phyloP scores from a whole-genome alignment of 1,284 basidiomycete genomes.

The Papiliotrema fonsecae region DNA sequence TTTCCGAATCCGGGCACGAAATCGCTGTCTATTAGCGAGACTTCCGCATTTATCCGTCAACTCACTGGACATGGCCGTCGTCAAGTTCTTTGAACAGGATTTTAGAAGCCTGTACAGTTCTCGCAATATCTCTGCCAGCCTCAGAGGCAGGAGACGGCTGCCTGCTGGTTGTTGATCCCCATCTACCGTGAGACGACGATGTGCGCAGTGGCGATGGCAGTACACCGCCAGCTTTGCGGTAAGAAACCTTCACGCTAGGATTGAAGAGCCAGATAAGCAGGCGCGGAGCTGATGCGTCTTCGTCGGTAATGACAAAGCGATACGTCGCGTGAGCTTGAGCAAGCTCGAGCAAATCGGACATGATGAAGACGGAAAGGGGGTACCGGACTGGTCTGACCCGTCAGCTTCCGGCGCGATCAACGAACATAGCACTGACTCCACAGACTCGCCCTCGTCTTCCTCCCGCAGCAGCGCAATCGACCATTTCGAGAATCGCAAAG shows the following conservation, averaged over 20 bases:
- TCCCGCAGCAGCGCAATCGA: constrained; percentile 67
- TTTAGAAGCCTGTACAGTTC: constrained; percentile 19
- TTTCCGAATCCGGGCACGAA: constrained; percentile 21
- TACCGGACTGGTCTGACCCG: constrained; percentile 56
- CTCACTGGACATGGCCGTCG: neutral
- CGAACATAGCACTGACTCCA: constrained; percentile 17
- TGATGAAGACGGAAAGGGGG: constrained; percentile 74
- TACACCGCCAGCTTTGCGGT: constrained; percentile 37
- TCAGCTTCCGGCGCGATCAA: neutral
- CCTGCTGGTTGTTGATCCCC: neutral
- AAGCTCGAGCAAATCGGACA: constrained; percentile 80
- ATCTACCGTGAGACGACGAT: neutral
- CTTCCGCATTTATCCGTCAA: neutral
- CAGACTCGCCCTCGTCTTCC: constrained; percentile 49
- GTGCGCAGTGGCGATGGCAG: neutral
- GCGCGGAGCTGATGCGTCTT: neutral
- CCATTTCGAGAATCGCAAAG: constrained; percentile 66
- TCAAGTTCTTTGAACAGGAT: constrained; percentile 34
- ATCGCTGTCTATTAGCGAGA: neutral
- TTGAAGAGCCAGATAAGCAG: constrained; percentile 80
- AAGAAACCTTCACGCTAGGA: constrained; percentile 70
- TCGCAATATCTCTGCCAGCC: neutral
- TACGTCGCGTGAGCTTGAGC: constrained; percentile 83
- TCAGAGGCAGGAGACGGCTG: neutral
- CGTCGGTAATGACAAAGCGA: constrained; percentile 76